Evolutionary conservation across 768 basidiomycete genomes (phyloP).

Genomic region (Agaricus sinodeliciosus): DNA sequence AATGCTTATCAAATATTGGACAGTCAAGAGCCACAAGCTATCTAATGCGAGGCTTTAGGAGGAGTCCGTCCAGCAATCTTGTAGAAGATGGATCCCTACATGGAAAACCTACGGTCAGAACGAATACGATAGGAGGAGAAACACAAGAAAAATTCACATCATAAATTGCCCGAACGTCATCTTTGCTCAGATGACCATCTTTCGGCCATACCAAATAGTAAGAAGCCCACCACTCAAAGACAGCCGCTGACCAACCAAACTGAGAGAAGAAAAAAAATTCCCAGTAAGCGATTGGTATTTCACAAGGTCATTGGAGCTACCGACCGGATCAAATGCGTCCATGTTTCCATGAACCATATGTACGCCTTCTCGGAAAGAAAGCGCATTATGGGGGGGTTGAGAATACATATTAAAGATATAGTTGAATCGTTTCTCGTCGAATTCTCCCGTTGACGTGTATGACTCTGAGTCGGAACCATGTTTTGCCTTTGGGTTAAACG

Average conservation of each 20-base stretch:
- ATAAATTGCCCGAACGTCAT: constrained; percentile 33
- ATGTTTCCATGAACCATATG: constrained; percentile 35
- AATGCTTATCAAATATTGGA: too few relatives aligned
- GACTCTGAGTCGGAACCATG: constrained; percentile 36
- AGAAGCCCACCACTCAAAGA: constrained; percentile 34
- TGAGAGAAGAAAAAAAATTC: constrained; percentile 10
- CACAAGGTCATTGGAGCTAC: constrained; percentile 9
- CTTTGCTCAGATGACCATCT: constrained; percentile 29
- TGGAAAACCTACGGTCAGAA: too few relatives aligned
- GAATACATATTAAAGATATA: constrained; percentile 36
- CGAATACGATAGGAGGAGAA: too few relatives aligned
- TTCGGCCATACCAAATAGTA: constrained; percentile 32
- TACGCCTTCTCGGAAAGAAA: constrained; percentile 31
- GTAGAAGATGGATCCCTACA: constrained; percentile 30
- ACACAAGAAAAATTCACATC: constrained; percentile 22
- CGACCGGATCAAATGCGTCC: constrained; percentile 30
- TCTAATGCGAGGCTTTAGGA: background rate
- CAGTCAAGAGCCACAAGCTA: background rate
- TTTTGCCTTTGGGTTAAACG: constrained; percentile 27
- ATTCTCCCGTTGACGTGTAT: constrained; percentile 32
- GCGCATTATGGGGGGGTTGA: constrained; percentile 29
- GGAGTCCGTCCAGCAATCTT: constrained; percentile 20
- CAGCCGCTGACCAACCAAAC: constrained; percentile 37
- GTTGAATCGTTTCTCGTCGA: constrained; percentile 33
- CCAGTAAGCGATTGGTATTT: background rate